Evolutionary conservation across 2,329 filamentous ascomycete genomes (phyloP), one percentile per base, ranked within the genome.

Genomic region (Fusarium nurragi): DNA sequence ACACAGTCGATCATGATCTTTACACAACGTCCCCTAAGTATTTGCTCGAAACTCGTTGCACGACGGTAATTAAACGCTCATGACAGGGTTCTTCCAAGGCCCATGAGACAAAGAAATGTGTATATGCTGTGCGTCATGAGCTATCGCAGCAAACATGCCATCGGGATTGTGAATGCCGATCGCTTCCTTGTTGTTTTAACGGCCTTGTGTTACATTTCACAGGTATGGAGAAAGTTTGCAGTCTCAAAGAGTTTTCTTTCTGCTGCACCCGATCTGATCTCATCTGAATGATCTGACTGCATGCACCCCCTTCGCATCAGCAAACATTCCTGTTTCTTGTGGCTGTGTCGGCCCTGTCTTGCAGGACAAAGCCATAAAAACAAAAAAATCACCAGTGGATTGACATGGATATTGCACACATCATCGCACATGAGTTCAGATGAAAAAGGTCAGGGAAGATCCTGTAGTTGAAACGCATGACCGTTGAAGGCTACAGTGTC

Each of bases 391-490:
- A 43, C 14, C 22, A 61, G 25, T 34, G 46, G 43, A 22, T 45
- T 39, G 18, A 16, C 8, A 16, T 16, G 9, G 43, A 56, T 34
- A 39, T 21, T 26, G n/a, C 28, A 53, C 43, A 14, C 50, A 54
- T 58, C 36, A 28, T 49, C 16, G 7, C 32, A 21, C 57, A 64
- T 43, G 32, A n/a, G 36, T 51, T 19, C 34, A 39, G 36, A 64
- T 36, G 45, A 39, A 44, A 38, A 34, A n/a, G 21, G 32, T 23
- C 26, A 26, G 18, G 25, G 25, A 39, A 26, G 34, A 45, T 49
- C 14, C 44, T 64, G 25, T 67, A 67, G 16, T 45, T 64, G 63
- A 67, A 67, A 67, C 63, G 47, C 40, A 40, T 46, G 50, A 50
- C 51, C 37, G 45, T 37, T 34, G 10, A 34, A 34, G 9, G 16